phyloP scores from a whole-genome alignment of 495 filamentous ascomycete species.

The Aspergillus hancockii region DNA sequence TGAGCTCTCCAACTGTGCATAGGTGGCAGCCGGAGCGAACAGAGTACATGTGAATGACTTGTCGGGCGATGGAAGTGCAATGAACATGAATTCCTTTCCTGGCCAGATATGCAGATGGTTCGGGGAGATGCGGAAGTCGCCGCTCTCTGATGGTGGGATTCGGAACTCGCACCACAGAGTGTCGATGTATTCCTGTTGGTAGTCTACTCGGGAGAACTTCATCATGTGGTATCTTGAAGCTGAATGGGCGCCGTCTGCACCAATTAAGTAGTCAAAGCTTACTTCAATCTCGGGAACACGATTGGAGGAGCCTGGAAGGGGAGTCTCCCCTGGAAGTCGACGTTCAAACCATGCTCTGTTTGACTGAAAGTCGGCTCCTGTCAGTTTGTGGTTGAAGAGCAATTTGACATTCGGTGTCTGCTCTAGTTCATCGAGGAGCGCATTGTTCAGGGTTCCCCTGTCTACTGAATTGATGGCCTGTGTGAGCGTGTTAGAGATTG shows the following conservation, averaged over 20 bases:
- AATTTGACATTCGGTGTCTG: constrained; percentile 82
- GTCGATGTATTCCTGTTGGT: constrained; percentile 94
- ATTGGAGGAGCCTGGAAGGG: constrained; percentile 33
- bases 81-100: constrained; percentile 91
- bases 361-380: constrained; percentile 75
- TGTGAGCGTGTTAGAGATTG: constrained; percentile 22
- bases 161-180: constrained; percentile 97
- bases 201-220: constrained; percentile 86
- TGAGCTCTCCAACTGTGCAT: constrained; percentile 55
- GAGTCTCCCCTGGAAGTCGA: constrained; percentile 33
- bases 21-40: constrained; percentile 67
- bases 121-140: constrained; percentile 75
- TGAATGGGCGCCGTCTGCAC: constrained; percentile 96
- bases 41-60: constrained; percentile 94
- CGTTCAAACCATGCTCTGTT: constrained; percentile 87
- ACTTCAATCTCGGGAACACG: constrained; percentile 65
- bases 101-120: constrained; percentile 99
- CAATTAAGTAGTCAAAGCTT: constrained; percentile 87
- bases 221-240: constrained; percentile 87
- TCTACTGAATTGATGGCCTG: constrained; percentile 67
- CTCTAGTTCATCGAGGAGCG: constrained; percentile 82
- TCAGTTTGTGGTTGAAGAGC: constrained; percentile 89
- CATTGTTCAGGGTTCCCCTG: constrained; percentile 79
- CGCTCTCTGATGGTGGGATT: constrained; percentile 60
- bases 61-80: constrained; percentile 87